Evolutionary conservation across 2,329 filamentous ascomycete species (phyloP), one percentile per base, ranked within the genome.

Genomic region (Arachnomyces sp.): DNA sequence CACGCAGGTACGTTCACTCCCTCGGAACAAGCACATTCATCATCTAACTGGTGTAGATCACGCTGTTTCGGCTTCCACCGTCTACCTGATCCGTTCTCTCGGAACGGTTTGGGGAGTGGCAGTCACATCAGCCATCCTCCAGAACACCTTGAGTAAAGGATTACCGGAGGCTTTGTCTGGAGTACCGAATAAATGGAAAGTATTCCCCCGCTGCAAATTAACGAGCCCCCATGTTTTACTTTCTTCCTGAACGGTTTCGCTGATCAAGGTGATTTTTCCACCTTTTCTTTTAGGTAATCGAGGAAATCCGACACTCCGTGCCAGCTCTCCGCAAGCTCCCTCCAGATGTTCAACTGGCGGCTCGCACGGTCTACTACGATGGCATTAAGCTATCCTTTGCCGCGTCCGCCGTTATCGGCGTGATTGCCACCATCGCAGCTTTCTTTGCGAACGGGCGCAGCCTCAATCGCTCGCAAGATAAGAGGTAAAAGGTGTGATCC

Each of bases 81-180:
- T 79, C 5, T 82, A 82, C 53, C 67, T 82, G 14, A 71, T 82
- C 32, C 72, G 78, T 17, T 81, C 76, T 0, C 60, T 82, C 2
- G 78, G 77, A 2, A 74, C 71, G 0, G 77, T 82, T 12, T 81
- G 76, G 71, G 77, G 78, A 7, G 78, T 82, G 2, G 77, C 78
- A 1, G 64, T 77, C 28, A 76, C 76, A 0, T 78, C 77, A 7
- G 71, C 77, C 5, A 76, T 82, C 33, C 66, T 79, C 28, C 78
- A 82, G 57, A 81, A 76, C 42, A 74, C 72, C 40, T 65, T 82
- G 47, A 74, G 67, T 49, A 60, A 68, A 49, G 65, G 68, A 44
- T 64, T 82, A 17, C 71, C 72, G 4, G 59, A 63, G 44, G 75
- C 69, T 48, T 60, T 81, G 56, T 66, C 61, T 52, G 71, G 68